A percentile compares a stretch with the other conserved stretches of the same genome.
phyloP scores from a whole-genome alignment of 305 asterid species.

The Rubia tinctorum region DNA sequence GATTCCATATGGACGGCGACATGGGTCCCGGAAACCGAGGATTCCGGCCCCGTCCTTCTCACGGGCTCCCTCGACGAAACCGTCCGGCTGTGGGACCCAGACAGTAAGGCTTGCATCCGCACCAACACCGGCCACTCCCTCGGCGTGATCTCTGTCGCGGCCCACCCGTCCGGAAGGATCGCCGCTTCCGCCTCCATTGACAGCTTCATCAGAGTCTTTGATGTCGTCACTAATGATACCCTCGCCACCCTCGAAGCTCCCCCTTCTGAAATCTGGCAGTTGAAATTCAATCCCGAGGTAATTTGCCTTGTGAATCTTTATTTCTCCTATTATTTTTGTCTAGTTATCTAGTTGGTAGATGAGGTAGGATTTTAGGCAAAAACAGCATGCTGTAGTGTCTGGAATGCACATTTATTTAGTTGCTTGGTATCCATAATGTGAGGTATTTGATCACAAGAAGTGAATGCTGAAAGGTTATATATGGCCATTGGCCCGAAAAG shows the following conservation, averaged over 20 bases:
- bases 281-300: constrained; percentile 85
- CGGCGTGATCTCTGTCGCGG: constrained; percentile 81
- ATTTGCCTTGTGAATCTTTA: neutral
- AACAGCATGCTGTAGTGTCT: neutral
- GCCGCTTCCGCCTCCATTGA: constrained; percentile 95
- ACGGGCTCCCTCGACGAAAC: constrained; percentile 95
- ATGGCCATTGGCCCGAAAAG: neutral
- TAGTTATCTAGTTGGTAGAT: neutral
- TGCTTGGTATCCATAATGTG: neutral
- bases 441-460: neutral
- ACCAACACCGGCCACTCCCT: constrained; percentile 81
- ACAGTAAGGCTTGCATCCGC: constrained; percentile 38
- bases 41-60: constrained; percentile 52
- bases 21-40: constrained; percentile 58
- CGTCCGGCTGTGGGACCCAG: constrained; percentile 71
- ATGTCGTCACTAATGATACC: constrained; percentile 68
- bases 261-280: constrained; percentile 97
- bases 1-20: constrained; percentile 93
- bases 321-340: neutral
- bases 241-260: constrained; percentile 95
- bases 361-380: neutral
- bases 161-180: constrained; percentile 86
- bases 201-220: constrained; percentile 84
- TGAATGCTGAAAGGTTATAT: neutral
- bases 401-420: neutral